Evolutionary conservation across 192 early-diverging fungal species (phyloP).

Genomic region (Rhizoclosmatium globosum): DNA sequence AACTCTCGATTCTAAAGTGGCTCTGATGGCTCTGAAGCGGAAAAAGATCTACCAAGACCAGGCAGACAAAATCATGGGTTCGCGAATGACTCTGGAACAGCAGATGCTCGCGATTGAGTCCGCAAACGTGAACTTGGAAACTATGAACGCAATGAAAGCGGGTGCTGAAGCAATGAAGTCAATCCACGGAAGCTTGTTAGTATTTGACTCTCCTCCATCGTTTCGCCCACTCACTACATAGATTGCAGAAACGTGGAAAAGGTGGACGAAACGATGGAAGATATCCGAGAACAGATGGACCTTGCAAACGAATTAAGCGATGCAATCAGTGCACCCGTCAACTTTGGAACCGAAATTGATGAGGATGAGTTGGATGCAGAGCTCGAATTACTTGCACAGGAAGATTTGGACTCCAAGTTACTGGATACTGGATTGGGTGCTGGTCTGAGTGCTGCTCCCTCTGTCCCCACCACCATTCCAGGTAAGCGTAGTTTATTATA

Average conservation of each 20-base stretch:
- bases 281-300: constrained; percentile 98
- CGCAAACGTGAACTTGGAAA: constrained; percentile 94
- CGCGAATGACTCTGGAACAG: constrained; percentile 90
- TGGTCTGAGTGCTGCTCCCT: constrained; percentile 52
- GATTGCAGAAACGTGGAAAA: constrained; percentile 82
- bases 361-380: constrained; percentile 93
- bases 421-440: constrained; percentile 68
- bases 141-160: constrained; percentile 92
- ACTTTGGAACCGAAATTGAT: constrained; percentile 89
- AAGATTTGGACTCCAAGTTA: constrained; percentile 86
- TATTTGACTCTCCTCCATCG: not conserved
- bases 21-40: constrained; percentile 93
- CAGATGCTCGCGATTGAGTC: constrained; percentile 96
- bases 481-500: constrained; percentile 49
- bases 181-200: constrained; percentile 89
- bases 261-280: constrained; percentile 96
- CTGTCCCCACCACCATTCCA: constrained; percentile 68
- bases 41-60: constrained; percentile 87
- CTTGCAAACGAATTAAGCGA: constrained; percentile 93
- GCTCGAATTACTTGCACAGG: constrained; percentile 93
- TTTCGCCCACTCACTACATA: not conserved
- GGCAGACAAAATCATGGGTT: constrained; percentile 87
- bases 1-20: constrained; percentile 54
- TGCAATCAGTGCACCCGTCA: constrained; percentile 88
- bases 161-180: constrained; percentile 93